A percentile compares a stretch with the other conserved stretches of the same genome.
phyloP scores from a whole-genome alignment of 192 early-diverging fungal species.

The Coemansia sp. region DNA sequence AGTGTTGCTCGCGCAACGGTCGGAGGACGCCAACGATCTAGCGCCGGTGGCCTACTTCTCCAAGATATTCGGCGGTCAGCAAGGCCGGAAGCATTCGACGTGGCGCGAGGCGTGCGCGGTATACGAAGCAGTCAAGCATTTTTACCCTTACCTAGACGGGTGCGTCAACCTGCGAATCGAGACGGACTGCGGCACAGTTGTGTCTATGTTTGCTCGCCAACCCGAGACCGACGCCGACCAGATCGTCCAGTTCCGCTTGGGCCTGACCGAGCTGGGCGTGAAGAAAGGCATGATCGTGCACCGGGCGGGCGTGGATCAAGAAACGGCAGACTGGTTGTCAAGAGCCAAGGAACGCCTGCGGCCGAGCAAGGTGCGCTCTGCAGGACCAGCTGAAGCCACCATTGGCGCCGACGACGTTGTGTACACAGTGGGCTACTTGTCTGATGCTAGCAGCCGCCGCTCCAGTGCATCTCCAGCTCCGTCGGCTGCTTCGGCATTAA shows the following conservation, averaged over 20 bases:
- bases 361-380: background rate
- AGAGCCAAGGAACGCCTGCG: background rate
- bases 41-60: conserved; percentile 19
- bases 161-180: conserved; percentile 15
- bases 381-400: background rate
- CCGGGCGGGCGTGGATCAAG: background rate
- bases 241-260: background rate
- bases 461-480: background rate
- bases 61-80: conserved; percentile 5
- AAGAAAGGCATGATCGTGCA: conserved; percentile 9
- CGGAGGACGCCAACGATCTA: conserved; percentile 1
- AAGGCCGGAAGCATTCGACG: conserved; percentile 4
- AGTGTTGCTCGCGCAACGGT: conserved; percentile 12
- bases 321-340: conserved; percentile 14
- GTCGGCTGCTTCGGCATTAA: background rate
- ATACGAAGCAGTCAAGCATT: conserved; percentile 7
- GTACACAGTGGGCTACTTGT: background rate
- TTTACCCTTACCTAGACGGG: conserved; percentile 24
- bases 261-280: conserved; percentile 2
- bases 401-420: conserved; percentile 1
- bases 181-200: conserved; percentile 13
- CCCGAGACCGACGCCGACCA: conserved; percentile 1
- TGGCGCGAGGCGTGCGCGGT: conserved; percentile 18
- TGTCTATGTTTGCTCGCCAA: conserved; percentile 3
- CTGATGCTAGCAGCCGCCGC: background rate